Percentiles rank a stretch among this genome's conserved stretches.
phyloP scores from a whole-genome alignment of 176 grass and related monocot genomes.

The Carex parvula region DNA sequence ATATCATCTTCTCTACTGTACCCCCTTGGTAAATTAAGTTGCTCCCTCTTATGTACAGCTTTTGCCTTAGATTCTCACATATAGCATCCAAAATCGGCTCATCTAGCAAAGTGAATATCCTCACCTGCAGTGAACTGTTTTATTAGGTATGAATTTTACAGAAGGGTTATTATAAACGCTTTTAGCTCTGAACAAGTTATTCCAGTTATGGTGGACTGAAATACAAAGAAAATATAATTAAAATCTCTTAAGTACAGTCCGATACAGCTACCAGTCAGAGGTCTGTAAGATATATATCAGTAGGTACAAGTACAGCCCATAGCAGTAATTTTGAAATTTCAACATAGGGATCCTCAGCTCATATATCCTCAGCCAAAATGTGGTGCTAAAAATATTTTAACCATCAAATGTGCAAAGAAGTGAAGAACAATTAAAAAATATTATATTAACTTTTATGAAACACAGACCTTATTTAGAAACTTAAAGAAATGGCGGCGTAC shows the following conservation, averaged over 20 bases:
- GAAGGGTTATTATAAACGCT: background rate
- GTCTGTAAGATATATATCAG: background rate
- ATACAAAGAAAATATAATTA: background rate
- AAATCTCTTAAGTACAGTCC: background rate
- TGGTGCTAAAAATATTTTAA: background rate
- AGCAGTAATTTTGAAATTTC: background rate
- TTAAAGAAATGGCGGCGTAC: conserved; percentile 87
- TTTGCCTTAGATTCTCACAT: conserved; percentile 83
- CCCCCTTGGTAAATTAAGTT: conserved; percentile 71
- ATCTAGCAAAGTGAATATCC: conserved; percentile 81
- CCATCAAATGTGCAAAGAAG: background rate
- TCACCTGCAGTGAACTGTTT: conserved; percentile 46
- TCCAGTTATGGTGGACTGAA: background rate
- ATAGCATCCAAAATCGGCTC: conserved; percentile 87
- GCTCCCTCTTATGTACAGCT: conserved; percentile 77
- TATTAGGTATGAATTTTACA: background rate
- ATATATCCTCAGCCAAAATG: background rate
- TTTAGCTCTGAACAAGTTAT: background rate
- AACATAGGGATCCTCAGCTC: background rate
- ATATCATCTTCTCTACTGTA: conserved; percentile 89
- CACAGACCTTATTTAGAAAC: conserved; percentile 73
- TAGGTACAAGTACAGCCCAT: background rate
- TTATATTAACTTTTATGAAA: background rate
- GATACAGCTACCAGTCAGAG: background rate
- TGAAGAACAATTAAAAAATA: background rate